phyloP scores from a whole-genome alignment of 2,329 filamentous ascomycete genomes.

The Celoporthe dispersa region DNA sequence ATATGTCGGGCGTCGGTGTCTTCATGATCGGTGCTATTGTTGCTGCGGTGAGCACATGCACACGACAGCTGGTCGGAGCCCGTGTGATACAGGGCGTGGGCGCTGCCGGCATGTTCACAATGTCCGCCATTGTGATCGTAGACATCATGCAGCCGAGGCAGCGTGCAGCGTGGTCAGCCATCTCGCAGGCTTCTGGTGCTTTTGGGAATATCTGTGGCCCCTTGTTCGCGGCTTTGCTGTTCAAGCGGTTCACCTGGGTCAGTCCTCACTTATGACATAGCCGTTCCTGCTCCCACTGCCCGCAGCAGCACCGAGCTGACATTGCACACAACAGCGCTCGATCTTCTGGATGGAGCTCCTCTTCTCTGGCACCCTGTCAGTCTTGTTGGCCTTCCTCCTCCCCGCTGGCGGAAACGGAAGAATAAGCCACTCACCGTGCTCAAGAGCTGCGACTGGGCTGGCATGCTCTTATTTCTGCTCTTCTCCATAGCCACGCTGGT shows the following conservation, averaged over 20 bases:
- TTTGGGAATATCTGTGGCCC: conserved; percentile 27
- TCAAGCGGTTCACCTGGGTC: conserved; percentile 15
- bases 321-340: conserved; percentile 6
- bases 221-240: conserved; percentile 10
- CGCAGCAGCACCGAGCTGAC: neutral
- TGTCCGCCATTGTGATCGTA: conserved; percentile 27
- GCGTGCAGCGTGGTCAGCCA: conserved; percentile 22
- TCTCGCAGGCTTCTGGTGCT: conserved; percentile 25
- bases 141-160: conserved; percentile 25
- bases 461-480: conserved; percentile 22
- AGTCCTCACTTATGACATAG: neutral
- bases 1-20: conserved; percentile 27
- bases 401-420: conserved; percentile 4
- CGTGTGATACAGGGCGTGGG: conserved; percentile 26
- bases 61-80: conserved; percentile 7
- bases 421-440: conserved; percentile 4
- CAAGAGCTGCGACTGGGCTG: conserved; percentile 23
- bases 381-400: conserved; percentile 9
- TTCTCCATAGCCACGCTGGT: conserved; percentile 18
- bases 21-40: conserved; percentile 30
- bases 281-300: neutral
- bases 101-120: conserved; percentile 28
- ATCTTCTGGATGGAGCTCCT: conserved; percentile 21
- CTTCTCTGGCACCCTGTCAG: neutral
- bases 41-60: conserved; percentile 16